A percentile compares a stretch with the other conserved stretches of the same genome.
Conservation (phyloP, 2,329 filamentous ascomycete species). For the Zopfia rhizophila region DNA sequence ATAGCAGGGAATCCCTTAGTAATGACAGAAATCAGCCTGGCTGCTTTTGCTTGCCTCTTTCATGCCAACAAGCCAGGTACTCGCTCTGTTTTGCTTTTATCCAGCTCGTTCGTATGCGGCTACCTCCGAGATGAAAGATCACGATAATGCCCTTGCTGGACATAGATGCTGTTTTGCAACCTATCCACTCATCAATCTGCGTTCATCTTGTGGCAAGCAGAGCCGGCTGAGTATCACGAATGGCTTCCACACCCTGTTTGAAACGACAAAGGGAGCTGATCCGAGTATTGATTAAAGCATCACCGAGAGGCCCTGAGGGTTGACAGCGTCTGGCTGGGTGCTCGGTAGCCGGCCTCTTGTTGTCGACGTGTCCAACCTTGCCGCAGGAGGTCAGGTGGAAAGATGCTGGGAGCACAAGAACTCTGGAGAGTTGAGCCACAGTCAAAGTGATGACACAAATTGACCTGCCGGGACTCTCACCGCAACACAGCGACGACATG, state of each 20-base stretch:
- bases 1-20: conserved; percentile 11
- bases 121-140: conserved; percentile 9
- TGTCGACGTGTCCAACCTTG: conserved; percentile 9
- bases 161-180: conserved; percentile 12
- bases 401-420: conserved; percentile 2
- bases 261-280: conserved; percentile 2
- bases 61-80: conserved; percentile 3
- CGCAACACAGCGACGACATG: not conserved
- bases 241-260: conserved; percentile 5
- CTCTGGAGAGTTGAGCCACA: conserved; percentile 4
- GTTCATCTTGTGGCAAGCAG: not conserved
- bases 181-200: conserved; percentile 2
- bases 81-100: conserved; percentile 9
- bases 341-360: not conserved
- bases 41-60: not conserved
- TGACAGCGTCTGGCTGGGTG: not conserved
- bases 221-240: conserved; percentile 1
- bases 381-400: conserved; percentile 6
- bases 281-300: conserved; percentile 4
- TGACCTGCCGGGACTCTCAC: not conserved
- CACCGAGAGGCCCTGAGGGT: not conserved
- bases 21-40: conserved; percentile 8
- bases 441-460: too few species aligned
- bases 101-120: conserved; percentile 11
- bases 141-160: conserved; percentile 8